Percentiles rank a stretch among this genome's conserved stretches.
Evolutionary conservation across 345 rosid species (phyloP).

Genomic region (Gossypium anomalum): DNA sequence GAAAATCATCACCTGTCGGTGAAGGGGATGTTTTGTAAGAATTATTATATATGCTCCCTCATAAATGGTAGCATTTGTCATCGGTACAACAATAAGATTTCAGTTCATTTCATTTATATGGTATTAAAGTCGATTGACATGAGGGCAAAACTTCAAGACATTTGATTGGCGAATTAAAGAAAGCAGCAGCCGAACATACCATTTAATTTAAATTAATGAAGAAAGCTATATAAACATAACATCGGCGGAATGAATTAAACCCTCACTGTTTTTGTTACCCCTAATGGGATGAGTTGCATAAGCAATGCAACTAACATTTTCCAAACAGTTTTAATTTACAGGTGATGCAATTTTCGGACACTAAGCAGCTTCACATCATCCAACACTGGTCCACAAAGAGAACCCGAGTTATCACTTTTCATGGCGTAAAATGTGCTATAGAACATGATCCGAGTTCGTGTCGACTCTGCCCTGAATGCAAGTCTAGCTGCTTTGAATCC

Average conservation of each 20-base stretch:
- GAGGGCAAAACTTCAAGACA: too few relatives aligned
- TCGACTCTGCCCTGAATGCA: slow-evolving; percentile 45
- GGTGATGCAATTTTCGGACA: slow-evolving; percentile 23
- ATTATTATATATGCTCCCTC: too few relatives aligned
- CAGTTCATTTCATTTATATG: too few relatives aligned
- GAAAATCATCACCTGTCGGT: too few relatives aligned
- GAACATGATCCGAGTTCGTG: slow-evolving; percentile 54
- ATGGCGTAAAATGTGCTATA: slow-evolving; percentile 58
- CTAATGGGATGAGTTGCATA: background rate
- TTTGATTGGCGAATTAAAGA: background rate
- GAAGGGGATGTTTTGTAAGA: too few relatives aligned
- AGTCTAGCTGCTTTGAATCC: slow-evolving; percentile 44
- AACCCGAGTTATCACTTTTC: slow-evolving; percentile 60
- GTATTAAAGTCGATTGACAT: too few relatives aligned
- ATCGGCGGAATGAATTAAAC: background rate
- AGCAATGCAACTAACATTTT: background rate
- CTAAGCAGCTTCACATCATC: slow-evolving; percentile 57
- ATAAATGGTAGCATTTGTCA: too few relatives aligned
- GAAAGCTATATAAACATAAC: too few relatives aligned
- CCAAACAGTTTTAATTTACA: background rate
- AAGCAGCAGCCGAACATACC: too few relatives aligned
- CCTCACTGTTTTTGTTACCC: background rate
- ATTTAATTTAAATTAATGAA: too few relatives aligned
- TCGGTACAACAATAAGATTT: too few relatives aligned
- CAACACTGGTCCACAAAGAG: slow-evolving; percentile 74